Percentiles rank a stretch among this genome's conserved stretches.
Evolutionary conservation across 805 yeast species (phyloP).

Genomic region (Nadsonia fulvescens): DNA sequence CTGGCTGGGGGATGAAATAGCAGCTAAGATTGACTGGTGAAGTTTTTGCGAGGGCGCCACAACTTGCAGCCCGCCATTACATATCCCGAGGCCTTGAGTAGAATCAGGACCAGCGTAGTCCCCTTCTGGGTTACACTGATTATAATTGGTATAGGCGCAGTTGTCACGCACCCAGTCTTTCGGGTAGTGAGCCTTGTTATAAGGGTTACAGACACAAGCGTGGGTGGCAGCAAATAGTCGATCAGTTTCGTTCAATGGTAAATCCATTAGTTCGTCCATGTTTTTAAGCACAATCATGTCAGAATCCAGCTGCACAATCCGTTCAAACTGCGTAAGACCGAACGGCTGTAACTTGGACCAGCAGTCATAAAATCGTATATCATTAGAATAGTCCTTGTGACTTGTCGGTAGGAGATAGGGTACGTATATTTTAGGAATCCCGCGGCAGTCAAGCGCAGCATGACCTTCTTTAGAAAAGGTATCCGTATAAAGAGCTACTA

Average conservation of each 20-base stretch:
- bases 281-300: constrained; percentile 41
- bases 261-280: constrained; percentile 41
- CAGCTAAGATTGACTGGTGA: constrained; percentile 25
- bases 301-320: constrained; percentile 37
- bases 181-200: constrained; percentile 34
- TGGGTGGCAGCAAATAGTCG: constrained; percentile 37
- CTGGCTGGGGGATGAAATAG: constrained; percentile 22
- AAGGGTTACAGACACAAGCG: constrained; percentile 48
- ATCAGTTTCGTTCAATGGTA: constrained; percentile 20
- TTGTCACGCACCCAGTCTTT: constrained; percentile 31
- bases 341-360: constrained; percentile 47
- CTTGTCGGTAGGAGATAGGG: constrained; percentile 26
- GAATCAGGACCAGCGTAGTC: constrained; percentile 25
- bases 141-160: constrained; percentile 31
- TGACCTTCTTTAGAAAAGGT: constrained; percentile 27
- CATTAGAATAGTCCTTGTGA: constrained; percentile 28
- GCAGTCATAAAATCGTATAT: constrained; percentile 39
- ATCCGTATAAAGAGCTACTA: constrained; percentile 36
- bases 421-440: constrained; percentile 25
- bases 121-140: constrained; percentile 8
- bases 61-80: constrained; percentile 43
- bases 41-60: constrained; percentile 25
- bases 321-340: constrained; percentile 29
- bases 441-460: constrained; percentile 21
- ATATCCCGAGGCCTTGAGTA: constrained; percentile 26